Base-by-base conservation (phyloP, 177 flowering plant species). In the Telopea speciosissima region DNA sequence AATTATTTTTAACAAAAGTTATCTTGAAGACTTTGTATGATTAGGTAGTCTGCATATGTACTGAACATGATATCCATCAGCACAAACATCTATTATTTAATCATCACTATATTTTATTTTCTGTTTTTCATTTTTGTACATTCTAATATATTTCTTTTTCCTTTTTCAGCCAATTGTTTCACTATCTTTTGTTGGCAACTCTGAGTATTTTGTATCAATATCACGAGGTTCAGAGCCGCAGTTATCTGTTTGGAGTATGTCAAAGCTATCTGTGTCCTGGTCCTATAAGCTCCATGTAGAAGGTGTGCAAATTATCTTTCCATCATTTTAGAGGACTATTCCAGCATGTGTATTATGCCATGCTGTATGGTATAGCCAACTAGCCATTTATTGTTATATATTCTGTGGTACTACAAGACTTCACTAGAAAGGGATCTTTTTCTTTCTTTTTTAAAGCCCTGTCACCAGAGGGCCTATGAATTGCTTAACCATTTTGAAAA, bases 231-330 rank as follows among this genome's bases (percentile, higher is more conserved):
- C 88, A 68, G 83, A 77, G 28, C 85, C 96, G 17, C 91, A 89
- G 69, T 72, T 95, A 31, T 85, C 86, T 67, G 81, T 95, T 22
- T 95, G 99, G 99, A 85, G 80, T 65, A 61, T 89, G 86, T 88
- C 95, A 71, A 86, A 79, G 76, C 81, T 90, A 45, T 81, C 90
- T 45, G 23, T 74, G 67, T 79, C 84, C 11, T 95, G 98, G 99
- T 87, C 98, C 19, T 91, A 91, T 81, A 82, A 73, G 78, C 87
- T 95, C 81, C 81, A 74, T 13, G 76, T 72, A 69, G 95, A 93
- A 87, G 99, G 99, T 95, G 54, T 36, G 86, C 36, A 67, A 28
- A 56, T 64, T 49, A 36, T 58, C 63, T 67, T 40, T 71, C 36
- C 25, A 25, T 64, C 22, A 65, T 67, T 70, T 65, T 26, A 5